A percentile compares a stretch with the other conserved stretches of the same genome.
phyloP scores from a whole-genome alignment of 139 green algal species.

The Trebouxia sp. region DNA sequence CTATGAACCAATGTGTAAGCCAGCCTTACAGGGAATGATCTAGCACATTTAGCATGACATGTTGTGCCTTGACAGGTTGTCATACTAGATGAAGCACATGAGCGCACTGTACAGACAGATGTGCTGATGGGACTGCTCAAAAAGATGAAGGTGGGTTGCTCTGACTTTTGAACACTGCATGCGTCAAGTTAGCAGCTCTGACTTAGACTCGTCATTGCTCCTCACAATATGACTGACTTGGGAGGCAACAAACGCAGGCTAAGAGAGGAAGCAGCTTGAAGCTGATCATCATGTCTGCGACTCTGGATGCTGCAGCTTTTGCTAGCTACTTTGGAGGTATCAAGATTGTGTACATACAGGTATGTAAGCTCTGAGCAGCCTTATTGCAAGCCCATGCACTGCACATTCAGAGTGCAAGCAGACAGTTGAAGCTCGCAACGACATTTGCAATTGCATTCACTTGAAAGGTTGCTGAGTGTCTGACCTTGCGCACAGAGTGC shows the following conservation, averaged over 20 bases:
- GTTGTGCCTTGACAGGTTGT: conserved; percentile 65
- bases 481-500: no score
- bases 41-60: no score
- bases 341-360: conserved; percentile 61
- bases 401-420: neutral
- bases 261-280: conserved; percentile 49
- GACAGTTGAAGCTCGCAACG: no score
- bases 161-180: neutral
- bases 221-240: neutral
- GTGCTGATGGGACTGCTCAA: conserved; percentile 94
- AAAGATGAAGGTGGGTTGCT: conserved; percentile 50
- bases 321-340: conserved; percentile 76
- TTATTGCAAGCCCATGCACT: neutral
- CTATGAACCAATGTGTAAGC: no score
- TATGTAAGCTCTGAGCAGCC: neutral
- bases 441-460: no score
- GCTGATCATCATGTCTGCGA: conserved; percentile 96
- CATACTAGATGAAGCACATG: conserved; percentile 97
- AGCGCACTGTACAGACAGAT: conserved; percentile 92
- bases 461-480: no score
- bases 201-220: no score
- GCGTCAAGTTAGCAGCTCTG: neutral
- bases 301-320: conserved; percentile 85
- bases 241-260: neutral
- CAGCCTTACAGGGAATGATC: no score